A percentile compares a stretch with the other conserved stretches of the same genome.
phyloP scores from a whole-genome alignment of 257 asterid genomes.

The Rauvolfia tetraphylla region DNA sequence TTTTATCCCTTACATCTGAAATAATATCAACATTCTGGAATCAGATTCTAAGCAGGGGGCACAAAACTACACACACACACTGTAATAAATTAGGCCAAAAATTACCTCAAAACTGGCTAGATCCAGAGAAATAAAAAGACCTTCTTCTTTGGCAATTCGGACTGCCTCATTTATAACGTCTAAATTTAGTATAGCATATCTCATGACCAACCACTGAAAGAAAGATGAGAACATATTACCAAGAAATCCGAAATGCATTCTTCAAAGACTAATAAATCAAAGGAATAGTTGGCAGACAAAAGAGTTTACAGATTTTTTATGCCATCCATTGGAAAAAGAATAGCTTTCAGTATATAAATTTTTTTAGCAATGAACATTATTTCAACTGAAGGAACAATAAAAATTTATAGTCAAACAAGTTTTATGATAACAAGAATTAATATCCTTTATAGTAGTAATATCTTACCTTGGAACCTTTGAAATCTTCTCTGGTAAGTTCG shows the following conservation, averaged over 20 bases:
- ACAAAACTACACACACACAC: not conserved
- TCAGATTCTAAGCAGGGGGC: not conserved
- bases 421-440: not conserved
- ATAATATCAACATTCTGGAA: not conserved
- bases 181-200: slow-evolving; percentile 67
- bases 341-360: not conserved
- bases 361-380: not conserved
- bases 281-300: not conserved
- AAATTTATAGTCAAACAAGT: not conserved
- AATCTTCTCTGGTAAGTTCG: slow-evolving; percentile 65
- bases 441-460: slow-evolving; percentile 4
- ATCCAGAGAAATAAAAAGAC: slow-evolving; percentile 78
- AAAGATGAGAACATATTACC: slow-evolving; percentile 20
- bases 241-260: slow-evolving; percentile 3
- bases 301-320: not conserved
- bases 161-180: slow-evolving; percentile 75
- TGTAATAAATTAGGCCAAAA: not conserved
- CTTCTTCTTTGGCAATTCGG: slow-evolving; percentile 83
- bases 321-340: not conserved
- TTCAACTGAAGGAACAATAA: not conserved
- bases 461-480: slow-evolving; percentile 89
- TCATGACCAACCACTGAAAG: slow-evolving; percentile 87
- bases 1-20: not conserved
- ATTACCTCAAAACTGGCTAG: slow-evolving; percentile 97
- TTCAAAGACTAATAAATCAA: not conserved